These are phyloP conservation scores for Cupressus sempervirens DNA, from an alignment of 75 land plant species.

Conservation along the genomic window DNA sequence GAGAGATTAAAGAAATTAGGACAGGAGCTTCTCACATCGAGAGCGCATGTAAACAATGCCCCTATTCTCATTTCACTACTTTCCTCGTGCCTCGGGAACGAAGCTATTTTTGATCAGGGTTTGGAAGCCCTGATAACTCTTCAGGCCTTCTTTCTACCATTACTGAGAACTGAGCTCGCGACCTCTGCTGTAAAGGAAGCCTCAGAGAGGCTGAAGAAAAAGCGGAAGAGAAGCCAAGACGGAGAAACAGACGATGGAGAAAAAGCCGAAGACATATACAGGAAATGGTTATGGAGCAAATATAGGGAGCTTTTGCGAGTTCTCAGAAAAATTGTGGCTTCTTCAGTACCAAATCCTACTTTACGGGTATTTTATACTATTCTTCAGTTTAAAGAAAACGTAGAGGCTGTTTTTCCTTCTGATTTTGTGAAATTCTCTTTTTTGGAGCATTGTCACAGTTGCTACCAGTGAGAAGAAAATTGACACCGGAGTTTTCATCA, in stretches of 20 bases:
- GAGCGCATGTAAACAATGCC: slow-evolving; percentile 81
- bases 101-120: slow-evolving; percentile 9
- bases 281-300: slow-evolving; percentile 64
- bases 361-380: slow-evolving; percentile 24
- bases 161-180: slow-evolving; percentile 46
- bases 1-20: slow-evolving; percentile 32
- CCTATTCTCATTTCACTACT: slow-evolving; percentile 61
- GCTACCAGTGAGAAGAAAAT: too few relatives aligned
- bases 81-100: slow-evolving; percentile 18
- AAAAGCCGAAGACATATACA: slow-evolving; percentile 67
- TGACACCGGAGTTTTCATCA: too few relatives aligned
- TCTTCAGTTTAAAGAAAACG: background rate
- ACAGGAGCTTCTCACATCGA: slow-evolving; percentile 57
- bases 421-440: too few relatives aligned
- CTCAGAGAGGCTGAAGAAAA: slow-evolving; percentile 8
- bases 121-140: slow-evolving; percentile 69
- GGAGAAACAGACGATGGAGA: slow-evolving; percentile 4
- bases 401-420: too few relatives aligned
- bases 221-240: background rate
- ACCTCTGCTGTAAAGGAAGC: slow-evolving; percentile 21
- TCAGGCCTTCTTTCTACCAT: slow-evolving; percentile 77
- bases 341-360: slow-evolving; percentile 24
- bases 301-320: slow-evolving; percentile 54
- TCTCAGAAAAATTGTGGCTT: slow-evolving; percentile 35
- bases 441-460: too few relatives aligned